These are phyloP conservation scores for Nannochloropsis limnetica DNA, from an alignment of 352 stramenopile species.

Conservation along the genomic window DNA sequence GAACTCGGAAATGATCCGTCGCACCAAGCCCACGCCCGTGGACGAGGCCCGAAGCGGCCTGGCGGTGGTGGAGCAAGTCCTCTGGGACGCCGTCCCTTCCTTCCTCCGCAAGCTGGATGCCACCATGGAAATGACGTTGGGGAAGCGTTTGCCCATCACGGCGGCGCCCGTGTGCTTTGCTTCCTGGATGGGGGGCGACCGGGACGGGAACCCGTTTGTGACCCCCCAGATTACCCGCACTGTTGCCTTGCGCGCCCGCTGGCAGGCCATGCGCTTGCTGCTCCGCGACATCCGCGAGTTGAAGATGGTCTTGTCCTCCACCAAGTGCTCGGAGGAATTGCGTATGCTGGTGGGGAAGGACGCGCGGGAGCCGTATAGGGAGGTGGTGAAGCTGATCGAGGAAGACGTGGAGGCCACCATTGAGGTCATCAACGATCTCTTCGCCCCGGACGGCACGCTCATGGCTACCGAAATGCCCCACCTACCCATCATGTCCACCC, in stretches of 20 bases:
- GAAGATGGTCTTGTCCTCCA: slow-evolving; percentile 52
- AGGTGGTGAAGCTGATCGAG: slow-evolving; percentile 59
- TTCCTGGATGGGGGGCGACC: slow-evolving; percentile 72
- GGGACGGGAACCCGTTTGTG: slow-evolving; percentile 73
- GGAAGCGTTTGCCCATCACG: slow-evolving; percentile 59
- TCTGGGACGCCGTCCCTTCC: slow-evolving; percentile 68
- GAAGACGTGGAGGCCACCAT: slow-evolving; percentile 48
- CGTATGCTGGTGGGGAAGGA: slow-evolving; percentile 36
- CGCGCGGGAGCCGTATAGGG: slow-evolving; percentile 42
- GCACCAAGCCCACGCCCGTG: slow-evolving; percentile 66
- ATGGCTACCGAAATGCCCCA: slow-evolving; percentile 38
- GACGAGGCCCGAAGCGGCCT: slow-evolving; percentile 65
- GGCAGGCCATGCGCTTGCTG: slow-evolving; percentile 49
- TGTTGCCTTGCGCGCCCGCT: slow-evolving; percentile 57
- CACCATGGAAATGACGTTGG: slow-evolving; percentile 52
- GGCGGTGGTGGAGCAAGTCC: slow-evolving; percentile 64
- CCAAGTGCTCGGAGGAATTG: slow-evolving; percentile 45
- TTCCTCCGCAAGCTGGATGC: slow-evolving; percentile 70
- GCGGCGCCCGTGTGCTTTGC: slow-evolving; percentile 63
- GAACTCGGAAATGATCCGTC: slow-evolving; percentile 61
- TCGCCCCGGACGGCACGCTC: slow-evolving; percentile 49
- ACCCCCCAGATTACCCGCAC: slow-evolving; percentile 65
- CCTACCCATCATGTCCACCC: slow-evolving; percentile 38
- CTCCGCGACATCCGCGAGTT: slow-evolving; percentile 49
- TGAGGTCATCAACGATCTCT: slow-evolving; percentile 43